Evolutionary conservation across 1,139 yeast genomes (phyloP).

Genomic region (Hansenula lynferdii): DNA sequence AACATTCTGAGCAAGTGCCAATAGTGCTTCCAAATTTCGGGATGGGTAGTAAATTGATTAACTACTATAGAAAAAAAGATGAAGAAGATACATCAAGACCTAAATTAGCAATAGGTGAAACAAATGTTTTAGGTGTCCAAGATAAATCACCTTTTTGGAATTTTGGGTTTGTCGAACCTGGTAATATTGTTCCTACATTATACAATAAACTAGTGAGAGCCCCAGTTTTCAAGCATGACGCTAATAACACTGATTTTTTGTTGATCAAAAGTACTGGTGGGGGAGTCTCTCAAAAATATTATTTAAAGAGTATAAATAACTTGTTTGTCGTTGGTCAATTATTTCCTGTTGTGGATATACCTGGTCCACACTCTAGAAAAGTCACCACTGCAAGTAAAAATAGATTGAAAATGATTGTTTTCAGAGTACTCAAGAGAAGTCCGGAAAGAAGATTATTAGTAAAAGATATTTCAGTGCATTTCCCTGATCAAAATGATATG

Average conservation of each 20-base stretch:
- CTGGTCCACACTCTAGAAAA: conserved; percentile 96
- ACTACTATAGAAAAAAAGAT: conserved; percentile 81
- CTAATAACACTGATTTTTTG: conserved; percentile 73
- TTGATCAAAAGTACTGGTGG: conserved; percentile 80
- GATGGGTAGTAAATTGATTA: conserved; percentile 92
- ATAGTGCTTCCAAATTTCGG: conserved; percentile 82
- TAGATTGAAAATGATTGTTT: conserved; percentile 89
- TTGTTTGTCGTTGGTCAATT: conserved; percentile 88
- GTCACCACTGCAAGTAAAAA: conserved; percentile 93
- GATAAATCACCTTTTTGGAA: conserved; percentile 99
- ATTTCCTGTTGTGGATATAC: conserved; percentile 90
- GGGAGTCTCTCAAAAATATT: conserved; percentile 51
- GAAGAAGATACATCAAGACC: conserved; percentile 87
- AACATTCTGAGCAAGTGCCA: conserved; percentile 90
- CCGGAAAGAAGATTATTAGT: conserved; percentile 76
- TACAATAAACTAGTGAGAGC: conserved; percentile 92
- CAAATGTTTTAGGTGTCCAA: conserved; percentile 90
- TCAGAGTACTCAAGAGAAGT: conserved; percentile 74
- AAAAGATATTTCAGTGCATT: conserved; percentile 84
- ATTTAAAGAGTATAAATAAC: conserved; percentile 62
- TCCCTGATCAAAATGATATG: conserved; percentile 97
- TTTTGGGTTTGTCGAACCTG: conserved; percentile 95
- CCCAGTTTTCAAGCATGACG: conserved; percentile 86
- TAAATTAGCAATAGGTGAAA: conserved; percentile 86
- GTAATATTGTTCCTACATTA: conserved; percentile 87